A percentile compares a stretch with the other conserved stretches of the same genome.
These are phyloP conservation scores for Vigna hirtella DNA, from an alignment of 306 rosid species.

Conservation along the genomic window DNA sequence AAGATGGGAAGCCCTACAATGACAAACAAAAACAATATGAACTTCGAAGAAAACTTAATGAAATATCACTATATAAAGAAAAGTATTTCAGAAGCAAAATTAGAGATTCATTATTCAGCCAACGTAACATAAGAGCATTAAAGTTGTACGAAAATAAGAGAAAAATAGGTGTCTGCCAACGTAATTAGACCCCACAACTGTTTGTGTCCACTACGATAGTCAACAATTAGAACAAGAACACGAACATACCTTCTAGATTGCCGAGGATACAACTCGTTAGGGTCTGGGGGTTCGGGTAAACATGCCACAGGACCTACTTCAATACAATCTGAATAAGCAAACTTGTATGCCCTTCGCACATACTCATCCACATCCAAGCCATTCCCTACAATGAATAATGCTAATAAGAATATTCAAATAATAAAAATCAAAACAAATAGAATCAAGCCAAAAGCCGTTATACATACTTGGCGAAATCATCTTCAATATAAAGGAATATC, in stretches of 20 bases:
- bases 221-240: constrained; percentile 39
- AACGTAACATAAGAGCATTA: constrained; percentile 1
- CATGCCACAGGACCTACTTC: constrained; percentile 97
- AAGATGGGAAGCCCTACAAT: constrained; percentile 93
- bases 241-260: constrained; percentile 84
- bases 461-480: constrained; percentile 38
- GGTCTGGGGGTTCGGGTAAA: constrained; percentile 98
- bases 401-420: constrained; percentile 26
- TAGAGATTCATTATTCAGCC: constrained; percentile 20
- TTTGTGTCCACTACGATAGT: constrained; percentile 19
- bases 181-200: constrained; percentile 22
- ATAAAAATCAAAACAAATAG: constrained; percentile 8
- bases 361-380: constrained; percentile 98
- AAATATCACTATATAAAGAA: constrained; percentile 8
- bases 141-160: background rate
- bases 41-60: constrained; percentile 18
- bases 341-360: constrained; percentile 95
- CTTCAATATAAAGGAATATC: constrained; percentile 33
- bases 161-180: background rate
- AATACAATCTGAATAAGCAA: constrained; percentile 96
- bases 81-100: constrained; percentile 24
- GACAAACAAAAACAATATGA: constrained; percentile 39
- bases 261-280: constrained; percentile 96
- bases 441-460: constrained; percentile 24
- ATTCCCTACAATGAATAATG: constrained; percentile 68